These are phyloP conservation scores for Solanum sejunctum DNA, from an alignment of 257 asterid species.

Conservation along the genomic window DNA sequence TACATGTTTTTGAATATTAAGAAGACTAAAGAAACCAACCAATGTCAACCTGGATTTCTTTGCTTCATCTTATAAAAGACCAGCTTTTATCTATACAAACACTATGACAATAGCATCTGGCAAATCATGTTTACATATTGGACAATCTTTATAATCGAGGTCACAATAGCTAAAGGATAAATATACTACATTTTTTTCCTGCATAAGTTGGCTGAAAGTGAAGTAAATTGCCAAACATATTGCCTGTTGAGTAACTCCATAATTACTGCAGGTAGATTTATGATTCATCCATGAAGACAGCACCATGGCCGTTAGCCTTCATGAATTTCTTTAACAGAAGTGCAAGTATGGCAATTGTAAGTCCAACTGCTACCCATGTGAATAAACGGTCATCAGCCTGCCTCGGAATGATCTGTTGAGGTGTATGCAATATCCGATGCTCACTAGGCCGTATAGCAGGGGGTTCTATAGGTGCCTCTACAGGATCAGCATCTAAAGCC, in stretches of 20 bases:
- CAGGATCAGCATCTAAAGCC: slow-evolving; percentile 17
- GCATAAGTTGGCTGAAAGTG: background rate
- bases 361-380: slow-evolving; percentile 83
- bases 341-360: slow-evolving; percentile 65
- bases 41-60: background rate
- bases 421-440: slow-evolving; percentile 24
- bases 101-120: background rate
- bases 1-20: background rate
- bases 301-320: slow-evolving; percentile 71
- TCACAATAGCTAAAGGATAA: background rate
- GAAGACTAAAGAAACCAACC: background rate
- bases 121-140: background rate
- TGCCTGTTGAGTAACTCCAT: background rate
- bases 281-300: slow-evolving; percentile 61
- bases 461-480: slow-evolving; percentile 21
- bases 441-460: slow-evolving; percentile 16
- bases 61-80: background rate
- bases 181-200: background rate
- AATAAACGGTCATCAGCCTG: slow-evolving; percentile 61
- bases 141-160: background rate
- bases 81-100: background rate
- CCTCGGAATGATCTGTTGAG: slow-evolving; percentile 28
- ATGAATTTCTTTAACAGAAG: slow-evolving; percentile 75
- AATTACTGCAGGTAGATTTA: background rate
- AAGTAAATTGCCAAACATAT: background rate